Percentiles rank a stretch among this genome's conserved stretches.
These are phyloP conservation scores for Rubus idaeus DNA, from an alignment of 306 rosid genomes.

Conservation along the genomic window DNA sequence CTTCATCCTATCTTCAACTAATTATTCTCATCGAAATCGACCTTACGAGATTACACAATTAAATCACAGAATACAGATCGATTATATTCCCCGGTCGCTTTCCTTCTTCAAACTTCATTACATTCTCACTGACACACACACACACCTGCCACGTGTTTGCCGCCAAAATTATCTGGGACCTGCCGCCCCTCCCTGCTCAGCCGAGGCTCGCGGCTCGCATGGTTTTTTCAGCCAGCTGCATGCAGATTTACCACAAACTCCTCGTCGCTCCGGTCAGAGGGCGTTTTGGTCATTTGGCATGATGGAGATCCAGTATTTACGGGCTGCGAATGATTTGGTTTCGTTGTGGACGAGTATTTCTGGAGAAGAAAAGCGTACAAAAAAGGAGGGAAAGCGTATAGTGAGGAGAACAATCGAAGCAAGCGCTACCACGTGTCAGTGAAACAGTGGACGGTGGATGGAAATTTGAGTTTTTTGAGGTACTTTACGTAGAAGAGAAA, in stretches of 20 bases:
- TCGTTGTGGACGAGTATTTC: slow-evolving; percentile 59
- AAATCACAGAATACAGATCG: neutral
- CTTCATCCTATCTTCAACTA: slow-evolving; percentile 28
- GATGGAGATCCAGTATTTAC: slow-evolving; percentile 25
- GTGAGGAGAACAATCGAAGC: slow-evolving; percentile 39
- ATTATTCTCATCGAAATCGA: slow-evolving; percentile 12
- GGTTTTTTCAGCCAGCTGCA: neutral
- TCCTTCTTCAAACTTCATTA: slow-evolving; percentile 17
- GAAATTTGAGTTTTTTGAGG: slow-evolving; percentile 26
- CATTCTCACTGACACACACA: slow-evolving; percentile 25
- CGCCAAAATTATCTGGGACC: slow-evolving; percentile 24
- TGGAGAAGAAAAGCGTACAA: slow-evolving; percentile 45
- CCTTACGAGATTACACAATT: neutral
- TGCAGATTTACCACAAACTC: slow-evolving; percentile 12
- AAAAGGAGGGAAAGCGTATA: slow-evolving; percentile 60
- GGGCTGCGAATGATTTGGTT: slow-evolving; percentile 38
- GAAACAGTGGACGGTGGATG: slow-evolving; percentile 44
- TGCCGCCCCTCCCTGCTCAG: slow-evolving; percentile 12
- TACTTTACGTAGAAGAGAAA: slow-evolving; percentile 34
- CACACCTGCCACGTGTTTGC: slow-evolving; percentile 27
- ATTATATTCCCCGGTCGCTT: slow-evolving; percentile 5
- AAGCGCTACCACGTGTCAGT: slow-evolving; percentile 39
- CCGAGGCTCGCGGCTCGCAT: slow-evolving; percentile 26
- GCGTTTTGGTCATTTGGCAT: slow-evolving; percentile 22
- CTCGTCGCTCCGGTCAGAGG: slow-evolving; percentile 12